Evolutionary conservation across 441 rosid species (phyloP), one percentile per base, ranked within the genome.

Genomic region (Jatropha podagrica): DNA sequence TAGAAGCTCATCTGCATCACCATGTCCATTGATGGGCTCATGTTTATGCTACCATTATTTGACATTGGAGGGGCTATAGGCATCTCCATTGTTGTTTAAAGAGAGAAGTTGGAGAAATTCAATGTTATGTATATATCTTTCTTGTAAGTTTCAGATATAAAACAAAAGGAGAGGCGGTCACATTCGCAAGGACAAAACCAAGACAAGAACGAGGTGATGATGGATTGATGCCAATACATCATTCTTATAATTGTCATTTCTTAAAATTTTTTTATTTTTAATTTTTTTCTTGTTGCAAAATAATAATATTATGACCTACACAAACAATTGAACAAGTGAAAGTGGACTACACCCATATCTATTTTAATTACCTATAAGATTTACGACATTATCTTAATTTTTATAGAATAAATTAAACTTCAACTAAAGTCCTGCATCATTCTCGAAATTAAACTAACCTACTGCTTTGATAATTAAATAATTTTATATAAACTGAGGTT

Each of bases 1-100:
- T 86, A 91, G 83, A 91, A 88, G 75, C 80, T 84, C 89, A 76
- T 88, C 56, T 83, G 90, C 93, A 86, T 86, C 85, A 37, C 63
- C 88, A 2, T 15, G 75, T 75, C 79, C 40, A 62, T 76, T 80
- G 26, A 71, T 3, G 74, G 37, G 44, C 68, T 61, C 62, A 78
- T 74, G 15, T 68, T 77, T 85, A 81, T 82, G 76, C 69, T 40
- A 17, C 63, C 70, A 14, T 74, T 74, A 8, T 3, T 42, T 42
- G 78, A 17, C 80, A 70, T 77, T 0, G 86, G 20, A 81, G 76
- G 74, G 51, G 23, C 54, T 2, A 37, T 56, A 17, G 10, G 20
- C 38, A 48, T 2, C 61, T 18, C 18, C 5, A 61, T 13, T 61
- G 18, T 42, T 42, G 2, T 42, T 42, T 4, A 42, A 4, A 42